Conservation (phyloP, 2,329 filamentous ascomycete species). For the Cyphellophora attinorum region DNA sequence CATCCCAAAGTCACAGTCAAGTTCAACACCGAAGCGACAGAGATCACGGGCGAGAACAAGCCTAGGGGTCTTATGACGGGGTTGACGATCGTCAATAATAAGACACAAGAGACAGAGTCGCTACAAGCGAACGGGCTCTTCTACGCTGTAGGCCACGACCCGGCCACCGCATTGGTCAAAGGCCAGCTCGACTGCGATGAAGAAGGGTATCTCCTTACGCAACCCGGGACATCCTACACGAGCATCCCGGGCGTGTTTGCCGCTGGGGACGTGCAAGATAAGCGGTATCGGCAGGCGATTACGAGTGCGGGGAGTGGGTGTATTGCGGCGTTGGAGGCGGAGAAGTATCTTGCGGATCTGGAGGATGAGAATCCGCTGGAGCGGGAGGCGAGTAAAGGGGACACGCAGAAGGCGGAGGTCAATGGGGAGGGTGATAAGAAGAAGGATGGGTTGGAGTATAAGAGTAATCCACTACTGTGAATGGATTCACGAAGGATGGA, state of each 20-base stretch:
- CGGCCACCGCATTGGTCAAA: slow-evolving; percentile 83
- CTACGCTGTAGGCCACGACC: slow-evolving; percentile 95
- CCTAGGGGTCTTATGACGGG: slow-evolving; percentile 73
- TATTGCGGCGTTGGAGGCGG: slow-evolving; percentile 88
- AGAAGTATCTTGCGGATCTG: slow-evolving; percentile 78
- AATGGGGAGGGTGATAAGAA: slow-evolving; percentile 41
- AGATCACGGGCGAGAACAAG: slow-evolving; percentile 77
- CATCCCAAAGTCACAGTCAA: slow-evolving; percentile 86
- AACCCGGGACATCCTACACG: slow-evolving; percentile 79
- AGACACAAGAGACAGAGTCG: slow-evolving; percentile 68
- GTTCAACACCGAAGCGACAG: slow-evolving; percentile 72
- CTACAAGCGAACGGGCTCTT: slow-evolving; percentile 87
- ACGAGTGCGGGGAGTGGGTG: slow-evolving; percentile 95
- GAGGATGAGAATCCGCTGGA: slow-evolving; percentile 44
- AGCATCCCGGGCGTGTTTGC: slow-evolving; percentile 89
- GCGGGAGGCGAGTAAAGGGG: slow-evolving; percentile 36
- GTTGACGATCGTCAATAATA: slow-evolving; percentile 70
- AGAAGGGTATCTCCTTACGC: slow-evolving; percentile 84
- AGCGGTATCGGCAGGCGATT: slow-evolving; percentile 94
- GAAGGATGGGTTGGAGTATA: slow-evolving; percentile 41
- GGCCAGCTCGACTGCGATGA: slow-evolving; percentile 78
- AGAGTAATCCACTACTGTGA: slow-evolving; percentile 55
- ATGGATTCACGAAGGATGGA: too few species aligned
- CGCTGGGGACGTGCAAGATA: slow-evolving; percentile 96
- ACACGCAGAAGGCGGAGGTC: slow-evolving; percentile 39